A percentile compares a stretch with the other conserved stretches of the same genome.
These are phyloP conservation scores for Candida succiphila DNA, from an alignment of 805 yeast genomes.

Conservation along the genomic window DNA sequence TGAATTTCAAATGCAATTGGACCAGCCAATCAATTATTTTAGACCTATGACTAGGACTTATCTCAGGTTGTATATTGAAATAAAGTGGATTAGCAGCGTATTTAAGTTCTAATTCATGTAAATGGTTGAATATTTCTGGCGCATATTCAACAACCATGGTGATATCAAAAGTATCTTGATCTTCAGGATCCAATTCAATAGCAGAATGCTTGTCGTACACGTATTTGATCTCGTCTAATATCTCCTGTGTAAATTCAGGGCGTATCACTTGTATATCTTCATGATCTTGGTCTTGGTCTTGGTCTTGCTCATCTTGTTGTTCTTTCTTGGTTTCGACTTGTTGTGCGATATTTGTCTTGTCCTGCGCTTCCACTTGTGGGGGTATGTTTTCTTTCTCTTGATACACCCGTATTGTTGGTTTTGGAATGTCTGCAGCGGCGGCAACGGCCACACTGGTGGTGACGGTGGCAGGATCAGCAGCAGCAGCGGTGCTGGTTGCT, in stretches of 20 bases:
- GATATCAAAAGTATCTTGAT: constrained; percentile 77
- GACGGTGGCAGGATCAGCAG: too few species aligned
- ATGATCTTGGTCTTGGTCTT: constrained; percentile 25
- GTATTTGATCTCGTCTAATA: constrained; percentile 37
- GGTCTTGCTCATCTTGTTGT: constrained; percentile 5
- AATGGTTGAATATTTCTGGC: constrained; percentile 71
- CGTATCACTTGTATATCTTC: constrained; percentile 38
- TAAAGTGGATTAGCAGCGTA: constrained; percentile 66
- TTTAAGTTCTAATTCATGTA: constrained; percentile 59
- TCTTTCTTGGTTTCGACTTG: neutral
- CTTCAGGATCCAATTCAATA: constrained; percentile 52
- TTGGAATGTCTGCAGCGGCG: neutral
- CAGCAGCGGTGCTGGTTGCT: too few species aligned
- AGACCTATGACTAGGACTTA: constrained; percentile 64
- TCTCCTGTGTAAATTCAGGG: constrained; percentile 41
- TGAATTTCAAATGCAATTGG: constrained; percentile 75
- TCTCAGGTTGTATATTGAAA: constrained; percentile 77
- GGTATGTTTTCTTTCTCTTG: neutral
- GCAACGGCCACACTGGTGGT: neutral
- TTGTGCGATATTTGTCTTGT: neutral
- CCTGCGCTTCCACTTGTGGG: neutral
- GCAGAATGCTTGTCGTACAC: constrained; percentile 44
- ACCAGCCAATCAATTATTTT: constrained; percentile 86
- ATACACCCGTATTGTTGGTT: neutral
- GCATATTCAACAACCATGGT: constrained; percentile 94